phyloP scores from a whole-genome alignment of 2,329 filamentous ascomycete genomes.

The Fusarium sterilihyphosum region DNA sequence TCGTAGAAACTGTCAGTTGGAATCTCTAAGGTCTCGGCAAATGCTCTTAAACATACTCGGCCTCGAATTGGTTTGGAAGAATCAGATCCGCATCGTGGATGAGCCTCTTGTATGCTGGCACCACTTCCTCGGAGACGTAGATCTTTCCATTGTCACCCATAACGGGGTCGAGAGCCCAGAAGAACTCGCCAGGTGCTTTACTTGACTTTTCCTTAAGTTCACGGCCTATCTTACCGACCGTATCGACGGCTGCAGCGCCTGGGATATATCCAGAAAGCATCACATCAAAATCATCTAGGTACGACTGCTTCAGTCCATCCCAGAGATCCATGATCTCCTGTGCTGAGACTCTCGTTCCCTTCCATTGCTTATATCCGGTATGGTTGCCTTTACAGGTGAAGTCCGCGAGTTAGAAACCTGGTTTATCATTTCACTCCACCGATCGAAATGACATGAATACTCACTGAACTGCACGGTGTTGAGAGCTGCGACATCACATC shows the following conservation, averaged over 20 bases:
- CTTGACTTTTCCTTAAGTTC: slow-evolving; percentile 77
- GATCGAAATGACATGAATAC: slow-evolving; percentile 44
- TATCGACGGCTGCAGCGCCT: slow-evolving; percentile 82
- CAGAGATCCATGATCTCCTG: slow-evolving; percentile 87
- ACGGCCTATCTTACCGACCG: slow-evolving; percentile 83
- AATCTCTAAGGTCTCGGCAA: background rate
- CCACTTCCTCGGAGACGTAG: slow-evolving; percentile 91
- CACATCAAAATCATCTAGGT: slow-evolving; percentile 90
- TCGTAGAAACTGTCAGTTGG: background rate
- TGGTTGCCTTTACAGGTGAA: slow-evolving; percentile 79
- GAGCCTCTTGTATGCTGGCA: slow-evolving; percentile 87
- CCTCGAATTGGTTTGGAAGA: slow-evolving; percentile 96
- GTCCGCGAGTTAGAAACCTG: slow-evolving; percentile 4
- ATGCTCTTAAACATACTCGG: slow-evolving; percentile 72
- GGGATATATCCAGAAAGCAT: slow-evolving; percentile 96
- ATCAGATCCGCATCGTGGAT: slow-evolving; percentile 88
- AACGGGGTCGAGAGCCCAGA: slow-evolving; percentile 97
- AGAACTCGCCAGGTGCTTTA: slow-evolving; percentile 78
- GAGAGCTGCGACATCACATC: slow-evolving; percentile 91
- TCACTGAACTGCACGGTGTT: slow-evolving; percentile 98
- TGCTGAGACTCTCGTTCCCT: slow-evolving; percentile 83
- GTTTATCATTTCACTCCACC: background rate
- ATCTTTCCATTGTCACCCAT: slow-evolving; percentile 96
- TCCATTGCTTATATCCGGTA: slow-evolving; percentile 89
- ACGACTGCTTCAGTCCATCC: slow-evolving; percentile 82